Percentiles rank a stretch among this genome's conserved stretches.
These are phyloP conservation scores for Rhodosporidiobolus sp. DNA, from an alignment of 768 basidiomycete genomes.

Conservation along the genomic window DNA sequence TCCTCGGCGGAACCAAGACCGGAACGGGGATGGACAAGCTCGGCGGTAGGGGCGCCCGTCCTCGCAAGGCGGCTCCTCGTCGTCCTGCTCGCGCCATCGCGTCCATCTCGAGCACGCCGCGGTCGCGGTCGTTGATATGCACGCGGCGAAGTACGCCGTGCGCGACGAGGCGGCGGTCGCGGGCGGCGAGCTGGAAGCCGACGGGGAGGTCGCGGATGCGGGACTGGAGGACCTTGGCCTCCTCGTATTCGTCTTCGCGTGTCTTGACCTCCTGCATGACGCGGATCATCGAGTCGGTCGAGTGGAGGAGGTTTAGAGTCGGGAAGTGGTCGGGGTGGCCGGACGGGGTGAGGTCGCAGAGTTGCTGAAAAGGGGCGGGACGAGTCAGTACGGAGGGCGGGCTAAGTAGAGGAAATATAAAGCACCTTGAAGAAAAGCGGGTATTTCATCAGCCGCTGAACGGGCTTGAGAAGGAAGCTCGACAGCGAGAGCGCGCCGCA, in stretches of 20 bases:
- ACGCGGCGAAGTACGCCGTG: constrained; percentile 62
- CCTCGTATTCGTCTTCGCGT: constrained; percentile 83
- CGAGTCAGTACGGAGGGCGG: not conserved
- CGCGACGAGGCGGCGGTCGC: constrained; percentile 71
- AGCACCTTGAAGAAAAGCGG: constrained; percentile 70
- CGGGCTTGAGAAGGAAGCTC: constrained; percentile 69
- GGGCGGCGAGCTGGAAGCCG: constrained; percentile 58
- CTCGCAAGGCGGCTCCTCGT: constrained; percentile 12
- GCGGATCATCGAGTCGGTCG: constrained; percentile 67
- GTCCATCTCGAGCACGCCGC: constrained; percentile 34
- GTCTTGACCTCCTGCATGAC: constrained; percentile 80
- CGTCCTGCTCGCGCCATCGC: constrained; percentile 15
- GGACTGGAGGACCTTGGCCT: constrained; percentile 61
- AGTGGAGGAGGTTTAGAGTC: constrained; percentile 61
- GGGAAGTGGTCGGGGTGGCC: constrained; percentile 68
- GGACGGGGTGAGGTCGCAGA: constrained; percentile 67
- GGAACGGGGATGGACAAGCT: constrained; percentile 19
- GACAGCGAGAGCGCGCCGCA: constrained; percentile 66
- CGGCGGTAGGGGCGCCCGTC: constrained; percentile 4
- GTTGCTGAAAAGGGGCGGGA: constrained; percentile 55
- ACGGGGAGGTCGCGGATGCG: constrained; percentile 63
- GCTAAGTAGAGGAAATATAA: constrained; percentile 6
- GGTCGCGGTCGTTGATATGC: constrained; percentile 48
- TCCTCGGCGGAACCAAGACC: not conserved
- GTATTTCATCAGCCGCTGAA: constrained; percentile 68